Percentiles rank a stretch among this genome's conserved stretches.
Conservation (phyloP, 495 filamentous ascomycete genomes). For the Penicillium mononematosum region DNA sequence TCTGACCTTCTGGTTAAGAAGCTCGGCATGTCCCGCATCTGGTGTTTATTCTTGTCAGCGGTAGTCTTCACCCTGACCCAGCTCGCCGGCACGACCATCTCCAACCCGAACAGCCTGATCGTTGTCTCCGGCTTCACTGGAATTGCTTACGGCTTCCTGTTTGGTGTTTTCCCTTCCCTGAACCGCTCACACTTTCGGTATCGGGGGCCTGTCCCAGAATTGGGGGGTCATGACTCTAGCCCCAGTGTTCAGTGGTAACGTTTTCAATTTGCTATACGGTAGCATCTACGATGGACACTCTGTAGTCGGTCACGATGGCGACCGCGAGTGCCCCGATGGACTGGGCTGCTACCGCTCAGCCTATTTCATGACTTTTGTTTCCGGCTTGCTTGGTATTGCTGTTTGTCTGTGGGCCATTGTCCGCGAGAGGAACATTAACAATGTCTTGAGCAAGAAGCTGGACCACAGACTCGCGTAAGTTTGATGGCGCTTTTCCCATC, state of each 20-base stretch:
- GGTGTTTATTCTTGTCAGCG: constrained; percentile 80
- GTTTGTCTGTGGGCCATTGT: constrained; percentile 76
- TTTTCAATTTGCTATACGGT: constrained; percentile 87
- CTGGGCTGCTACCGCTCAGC: constrained; percentile 77
- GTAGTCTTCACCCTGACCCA: constrained; percentile 79
- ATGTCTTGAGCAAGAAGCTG: constrained; percentile 29
- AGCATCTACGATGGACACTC: constrained; percentile 77
- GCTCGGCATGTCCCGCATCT: constrained; percentile 75
- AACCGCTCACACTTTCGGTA: constrained; percentile 87
- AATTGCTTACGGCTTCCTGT: constrained; percentile 88
- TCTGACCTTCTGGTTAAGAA: constrained; percentile 85
- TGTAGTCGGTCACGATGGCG: constrained; percentile 62
- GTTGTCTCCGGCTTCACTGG: constrained; percentile 81
- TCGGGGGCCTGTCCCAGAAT: constrained; percentile 82
- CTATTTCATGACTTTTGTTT: constrained; percentile 78
- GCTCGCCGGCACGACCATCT: constrained; percentile 71
- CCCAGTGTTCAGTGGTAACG: constrained; percentile 79
- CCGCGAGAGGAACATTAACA: constrained; percentile 53
- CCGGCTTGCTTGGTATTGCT: constrained; percentile 65
- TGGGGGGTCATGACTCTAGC: constrained; percentile 94
- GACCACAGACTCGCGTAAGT: constrained; percentile 39
- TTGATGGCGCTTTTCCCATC: not conserved
- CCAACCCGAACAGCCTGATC: constrained; percentile 74
- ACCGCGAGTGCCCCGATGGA: constrained; percentile 74
- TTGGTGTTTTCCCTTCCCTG: constrained; percentile 93